Evolutionary conservation across 345 rosid genomes (phyloP).

Genomic region (Populus pruinosa): DNA sequence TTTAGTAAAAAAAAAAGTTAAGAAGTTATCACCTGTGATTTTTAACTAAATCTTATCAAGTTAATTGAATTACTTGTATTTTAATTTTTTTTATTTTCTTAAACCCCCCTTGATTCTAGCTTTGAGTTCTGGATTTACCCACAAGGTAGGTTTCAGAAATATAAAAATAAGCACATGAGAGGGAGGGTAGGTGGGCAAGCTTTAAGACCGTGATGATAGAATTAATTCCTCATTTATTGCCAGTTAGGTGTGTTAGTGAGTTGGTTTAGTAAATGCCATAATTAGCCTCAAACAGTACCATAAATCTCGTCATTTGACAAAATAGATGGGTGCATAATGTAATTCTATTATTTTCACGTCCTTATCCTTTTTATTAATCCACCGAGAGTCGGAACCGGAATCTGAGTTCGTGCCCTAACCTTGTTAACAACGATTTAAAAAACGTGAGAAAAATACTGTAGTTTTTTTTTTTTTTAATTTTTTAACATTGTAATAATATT

Average conservation of each 20-base stretch:
- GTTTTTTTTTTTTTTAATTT: no score
- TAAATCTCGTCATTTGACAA: slow-evolving; percentile 34
- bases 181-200: slow-evolving; percentile 24
- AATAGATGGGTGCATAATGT: slow-evolving; percentile 38
- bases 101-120: no score
- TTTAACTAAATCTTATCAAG: fast-evolving
- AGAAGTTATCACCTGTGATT: no score
- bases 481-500: no score
- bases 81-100: no score
- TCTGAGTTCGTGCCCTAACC: not conserved
- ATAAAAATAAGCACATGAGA: not conserved
- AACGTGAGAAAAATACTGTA: no score
- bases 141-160: no score
- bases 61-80: no score
- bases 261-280: slow-evolving; percentile 31
- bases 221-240: slow-evolving; percentile 38
- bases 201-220: slow-evolving; percentile 22
- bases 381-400: not conserved
- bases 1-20: no score
- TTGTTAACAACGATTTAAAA: no score
- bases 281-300: slow-evolving; percentile 28
- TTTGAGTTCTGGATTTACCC: no score
- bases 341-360: slow-evolving; percentile 21
- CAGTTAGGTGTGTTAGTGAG: slow-evolving; percentile 42
- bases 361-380: not conserved